These are phyloP conservation scores for Globisporangium lucens DNA, from an alignment of 352 stramenopile species.

Conservation along the genomic window DNA sequence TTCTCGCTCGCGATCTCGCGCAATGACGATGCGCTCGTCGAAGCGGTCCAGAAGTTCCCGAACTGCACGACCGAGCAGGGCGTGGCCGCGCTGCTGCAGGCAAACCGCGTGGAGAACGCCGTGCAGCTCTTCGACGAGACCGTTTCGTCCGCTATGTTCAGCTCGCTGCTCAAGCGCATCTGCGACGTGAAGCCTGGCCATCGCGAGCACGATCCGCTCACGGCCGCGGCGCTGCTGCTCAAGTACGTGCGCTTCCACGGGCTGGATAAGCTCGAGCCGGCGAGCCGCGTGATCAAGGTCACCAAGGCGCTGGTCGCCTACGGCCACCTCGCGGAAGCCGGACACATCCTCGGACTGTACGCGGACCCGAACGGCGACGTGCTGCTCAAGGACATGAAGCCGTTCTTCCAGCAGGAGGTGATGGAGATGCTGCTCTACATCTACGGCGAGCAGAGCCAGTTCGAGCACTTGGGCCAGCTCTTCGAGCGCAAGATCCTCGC, in stretches of 20 bases:
- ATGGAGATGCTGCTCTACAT: conserved; percentile 74
- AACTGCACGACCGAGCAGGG: conserved; percentile 38
- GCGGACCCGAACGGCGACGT: conserved; percentile 32
- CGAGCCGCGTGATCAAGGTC: conserved; percentile 44
- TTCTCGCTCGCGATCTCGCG: conserved; percentile 59
- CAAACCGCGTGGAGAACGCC: conserved; percentile 31
- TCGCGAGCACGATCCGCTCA: conserved; percentile 27
- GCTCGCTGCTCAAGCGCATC: conserved; percentile 34
- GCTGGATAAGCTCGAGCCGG: conserved; percentile 27
- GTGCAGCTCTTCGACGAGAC: conserved; percentile 49
- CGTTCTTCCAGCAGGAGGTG: conserved; percentile 57
- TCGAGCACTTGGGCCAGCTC: conserved; percentile 40
- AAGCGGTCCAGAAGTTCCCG: conserved; percentile 41
- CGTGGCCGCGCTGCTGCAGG: conserved; percentile 23
- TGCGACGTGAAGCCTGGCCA: conserved; percentile 25
- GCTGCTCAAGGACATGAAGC: conserved; percentile 46
- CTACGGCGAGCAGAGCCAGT: conserved; percentile 49
- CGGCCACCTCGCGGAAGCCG: conserved; percentile 40
- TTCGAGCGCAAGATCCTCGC: conserved; percentile 46
- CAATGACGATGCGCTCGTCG: conserved; percentile 38
- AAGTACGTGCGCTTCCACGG: conserved; percentile 57
- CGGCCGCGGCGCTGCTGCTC: conserved; percentile 47
- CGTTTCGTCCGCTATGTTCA: conserved; percentile 31
- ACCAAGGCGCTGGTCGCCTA: conserved; percentile 40
- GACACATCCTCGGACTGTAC: conserved; percentile 55